Evolutionary conservation across 371 early-diverging fungal genomes (phyloP).

Genomic region (Mucor velutinosus): DNA sequence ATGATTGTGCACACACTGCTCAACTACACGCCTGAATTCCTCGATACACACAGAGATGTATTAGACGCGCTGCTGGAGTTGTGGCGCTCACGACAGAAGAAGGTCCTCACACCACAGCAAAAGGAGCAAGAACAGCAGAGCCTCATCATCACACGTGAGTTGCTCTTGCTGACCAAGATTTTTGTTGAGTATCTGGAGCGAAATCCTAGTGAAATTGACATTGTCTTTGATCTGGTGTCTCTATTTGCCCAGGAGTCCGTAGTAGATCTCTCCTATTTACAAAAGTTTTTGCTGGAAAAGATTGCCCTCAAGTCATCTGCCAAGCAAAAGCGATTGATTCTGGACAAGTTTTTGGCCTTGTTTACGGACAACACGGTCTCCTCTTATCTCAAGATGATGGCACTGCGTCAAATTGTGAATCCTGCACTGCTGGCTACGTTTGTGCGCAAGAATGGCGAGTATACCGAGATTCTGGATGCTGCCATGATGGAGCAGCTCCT

Average conservation of each 20-base stretch:
- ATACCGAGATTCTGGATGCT: slow-evolving; percentile 61
- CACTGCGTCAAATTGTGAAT: slow-evolving; percentile 75
- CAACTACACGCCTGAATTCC: slow-evolving; percentile 64
- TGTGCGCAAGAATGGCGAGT: slow-evolving; percentile 53
- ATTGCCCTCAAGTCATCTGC: slow-evolving; percentile 62
- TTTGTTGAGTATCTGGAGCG: slow-evolving; percentile 67
- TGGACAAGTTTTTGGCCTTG: slow-evolving; percentile 69
- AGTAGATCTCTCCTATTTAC: slow-evolving; percentile 71
- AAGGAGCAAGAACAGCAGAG: slow-evolving; percentile 58
- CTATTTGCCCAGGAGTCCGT: slow-evolving; percentile 75
- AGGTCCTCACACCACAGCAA: slow-evolving; percentile 46
- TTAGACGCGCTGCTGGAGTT: slow-evolving; percentile 56
- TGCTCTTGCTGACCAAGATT: slow-evolving; percentile 67
- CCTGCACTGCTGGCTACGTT: slow-evolving; percentile 75
- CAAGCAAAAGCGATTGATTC: slow-evolving; percentile 62
- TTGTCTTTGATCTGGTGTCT: slow-evolving; percentile 78
- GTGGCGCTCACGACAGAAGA: slow-evolving; percentile 47
- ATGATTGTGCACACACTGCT: slow-evolving; percentile 66
- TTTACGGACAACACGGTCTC: slow-evolving; percentile 54
- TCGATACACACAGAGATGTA: slow-evolving; percentile 47
- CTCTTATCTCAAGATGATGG: slow-evolving; percentile 62
- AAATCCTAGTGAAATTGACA: slow-evolving; percentile 66
- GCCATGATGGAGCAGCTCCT: slow-evolving; percentile 72
- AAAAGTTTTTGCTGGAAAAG: slow-evolving; percentile 72
- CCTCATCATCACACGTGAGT: slow-evolving; percentile 54